Base-by-base conservation (phyloP, 176 grass and related monocot species). In the Guadua angustifolia region DNA sequence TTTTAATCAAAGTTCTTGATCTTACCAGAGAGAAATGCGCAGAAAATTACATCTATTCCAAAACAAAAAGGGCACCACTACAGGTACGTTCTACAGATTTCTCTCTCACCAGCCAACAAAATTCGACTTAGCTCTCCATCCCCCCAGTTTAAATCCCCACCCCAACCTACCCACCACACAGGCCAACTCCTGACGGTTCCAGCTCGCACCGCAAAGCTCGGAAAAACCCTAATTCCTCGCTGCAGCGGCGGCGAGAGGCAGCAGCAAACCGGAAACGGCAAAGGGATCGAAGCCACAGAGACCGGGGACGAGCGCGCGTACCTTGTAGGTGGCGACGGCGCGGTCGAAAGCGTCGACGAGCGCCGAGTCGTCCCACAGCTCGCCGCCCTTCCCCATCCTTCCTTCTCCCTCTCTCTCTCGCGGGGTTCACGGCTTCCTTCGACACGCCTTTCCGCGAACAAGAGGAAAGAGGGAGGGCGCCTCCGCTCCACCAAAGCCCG, bases 291-390 rank as follows among this genome's bases (percentile, higher is more conserved):
- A 35, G 62, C 24, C 51, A 9, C 11, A 16, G 50, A 61, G 44
- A 16, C 14, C 43, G 8, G 21, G 4, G 55, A 52, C 43, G 4
- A 56, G 45, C 11, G 21, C 5, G 72, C 39, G 0, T 79, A 94
- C 93, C 90, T 94, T 97, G 81, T 81, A 92, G 73, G 84, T 88
- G 65, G 81, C 70, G 57, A 94, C 70, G 83, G 90, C 92, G 46
- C 75, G 80, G 83, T 97, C 86, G 73, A 97, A 97, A 63, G 94
- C 94, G 69, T 89, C 69, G 5, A 97, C 79, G 49, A 97, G 92
- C 73, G 88, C 88, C 9, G 92, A 94, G 69, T 97, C 92, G 56
- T 92, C 88, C 94, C 94, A 97, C 17, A 91, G 92, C 11, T 94
- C 94, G 15, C 66, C 52, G 44, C 88, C 92, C 79, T 91, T 92